phyloP scores from a whole-genome alignment of 108 stramenopile genomes.

The Stephanodiscus triporus region DNA sequence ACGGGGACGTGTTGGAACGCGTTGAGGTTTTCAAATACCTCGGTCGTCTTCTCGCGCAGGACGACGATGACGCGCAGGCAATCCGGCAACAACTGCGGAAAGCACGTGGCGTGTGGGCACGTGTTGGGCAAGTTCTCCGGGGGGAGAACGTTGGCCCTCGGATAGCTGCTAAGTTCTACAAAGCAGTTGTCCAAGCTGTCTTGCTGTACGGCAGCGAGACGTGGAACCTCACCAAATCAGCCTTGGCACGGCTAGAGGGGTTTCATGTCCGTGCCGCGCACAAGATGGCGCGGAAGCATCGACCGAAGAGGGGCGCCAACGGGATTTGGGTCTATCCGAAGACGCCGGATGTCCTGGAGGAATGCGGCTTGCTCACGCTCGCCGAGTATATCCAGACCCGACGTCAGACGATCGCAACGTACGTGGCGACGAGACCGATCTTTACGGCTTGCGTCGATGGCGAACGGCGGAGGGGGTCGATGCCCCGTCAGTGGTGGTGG shows the following conservation, averaged over 20 bases:
- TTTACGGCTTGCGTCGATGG: background rate
- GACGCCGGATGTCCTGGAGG: background rate
- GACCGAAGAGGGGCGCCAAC: background rate
- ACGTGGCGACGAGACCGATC: too few species aligned
- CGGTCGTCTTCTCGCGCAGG: too few species aligned
- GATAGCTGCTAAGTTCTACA: background rate
- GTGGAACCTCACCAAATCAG: background rate
- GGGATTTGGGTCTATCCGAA: background rate
- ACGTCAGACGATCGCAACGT: too few species aligned
- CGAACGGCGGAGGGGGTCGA: background rate
- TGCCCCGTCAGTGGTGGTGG: background rate
- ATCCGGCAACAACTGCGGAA: too few species aligned
- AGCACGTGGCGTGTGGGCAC: too few species aligned
- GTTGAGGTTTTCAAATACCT: too few species aligned
- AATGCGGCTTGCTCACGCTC: background rate
- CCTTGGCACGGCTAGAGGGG: background rate
- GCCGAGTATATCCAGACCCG: too few species aligned
- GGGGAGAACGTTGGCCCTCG: too few species aligned
- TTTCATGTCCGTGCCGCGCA: background rate
- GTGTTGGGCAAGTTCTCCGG: too few species aligned
- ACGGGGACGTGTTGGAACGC: too few species aligned
- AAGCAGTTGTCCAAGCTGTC: background rate
- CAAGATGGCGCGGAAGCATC: background rate
- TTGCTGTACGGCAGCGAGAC: background rate
- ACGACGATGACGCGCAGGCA: too few species aligned